Base-by-base conservation (phyloP, 805 yeast genomes). In the Schwanniomyces occidentalis region DNA sequence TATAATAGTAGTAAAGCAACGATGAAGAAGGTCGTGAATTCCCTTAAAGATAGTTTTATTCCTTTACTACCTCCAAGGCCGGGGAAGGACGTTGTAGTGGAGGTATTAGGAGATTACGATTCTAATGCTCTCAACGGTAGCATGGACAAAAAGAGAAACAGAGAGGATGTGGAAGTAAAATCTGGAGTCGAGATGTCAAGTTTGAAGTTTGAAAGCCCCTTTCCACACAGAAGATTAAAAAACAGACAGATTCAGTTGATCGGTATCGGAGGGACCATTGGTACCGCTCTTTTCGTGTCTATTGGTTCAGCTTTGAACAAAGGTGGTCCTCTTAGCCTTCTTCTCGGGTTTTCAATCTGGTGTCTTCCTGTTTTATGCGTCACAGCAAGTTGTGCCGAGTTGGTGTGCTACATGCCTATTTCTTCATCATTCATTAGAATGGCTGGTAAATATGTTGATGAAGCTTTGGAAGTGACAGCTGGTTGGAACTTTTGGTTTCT, bases 181-280 rank as follows among this genome's bases (percentile, higher is more conserved):
- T 24, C 12, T 7, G 27, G n/a, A 14, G 8, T 24, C 8, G 27
- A 24, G 7, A n/a, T 14, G 15, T 24, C 27, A n/a, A 14, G 15
- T 24, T 8, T 14, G n/a, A 12, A n/a, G 13, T n/a, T 12, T n/a
- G 8, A 8, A 14, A 8, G 7, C 8, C 12, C 15, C n/a, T 10
- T 10, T 24, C 12, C 27, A n/a, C 43, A 35, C 16, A 35, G 43
- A 25, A 33, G 26, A 15, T 41, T 59, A 14, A 39, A 54, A 32
- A 43, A 49, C 29, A 52, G 71, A 38, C 70, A 64, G 42, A 55
- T 65, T 32, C 61, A 63, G 35, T 57, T 65, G 35, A 63, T 65
- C 24, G 65, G 66, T 12, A 65, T 65, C 25, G 69, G 69, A 21
- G 71, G 71, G 8, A 50, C 65, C 28, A 65, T 65, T 27, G 71